A percentile compares a stretch with the other conserved stretches of the same genome.
These are phyloP conservation scores for Aspergillus fructus DNA, from an alignment of 2,329 filamentous ascomycete species.

Conservation along the genomic window DNA sequence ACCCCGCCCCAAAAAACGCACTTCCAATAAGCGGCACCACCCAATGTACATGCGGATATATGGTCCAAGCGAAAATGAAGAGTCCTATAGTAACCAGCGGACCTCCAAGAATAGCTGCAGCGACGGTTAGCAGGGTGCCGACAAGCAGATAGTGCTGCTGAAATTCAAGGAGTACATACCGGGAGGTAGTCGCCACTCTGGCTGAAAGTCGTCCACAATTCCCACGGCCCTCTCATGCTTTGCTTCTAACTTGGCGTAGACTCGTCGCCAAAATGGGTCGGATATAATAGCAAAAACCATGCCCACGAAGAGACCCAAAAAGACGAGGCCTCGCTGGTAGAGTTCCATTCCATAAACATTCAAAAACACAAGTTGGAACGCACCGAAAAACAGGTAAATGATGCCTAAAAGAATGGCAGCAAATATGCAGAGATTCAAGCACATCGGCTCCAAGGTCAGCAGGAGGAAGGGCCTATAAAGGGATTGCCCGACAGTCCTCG, in stretches of 20 bases:
- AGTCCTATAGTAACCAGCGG: constrained; percentile 76
- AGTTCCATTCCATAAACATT: constrained; percentile 73
- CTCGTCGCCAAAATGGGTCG: constrained; percentile 48
- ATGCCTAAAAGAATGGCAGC: constrained; percentile 84
- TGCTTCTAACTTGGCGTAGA: constrained; percentile 43
- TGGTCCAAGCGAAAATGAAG: constrained; percentile 88
- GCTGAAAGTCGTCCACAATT: constrained; percentile 61
- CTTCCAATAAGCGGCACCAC: constrained; percentile 74
- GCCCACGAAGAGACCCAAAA: constrained; percentile 57
- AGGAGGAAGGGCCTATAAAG: constrained; percentile 72
- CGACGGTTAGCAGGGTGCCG: constrained; percentile 5
- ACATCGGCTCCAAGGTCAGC: constrained; percentile 81
- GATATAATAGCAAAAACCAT: constrained; percentile 47
- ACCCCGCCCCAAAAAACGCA: constrained; percentile 69
- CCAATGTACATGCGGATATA: constrained; percentile 71
- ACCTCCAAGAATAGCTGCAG: constrained; percentile 64
- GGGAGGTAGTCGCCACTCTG: constrained; percentile 80
- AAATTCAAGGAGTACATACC: constrained; percentile 39
- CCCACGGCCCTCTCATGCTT: constrained; percentile 37
- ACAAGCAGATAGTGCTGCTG: neutral
- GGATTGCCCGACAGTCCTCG: constrained; percentile 57
- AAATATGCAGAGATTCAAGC: constrained; percentile 75
- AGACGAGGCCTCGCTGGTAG: constrained; percentile 77
- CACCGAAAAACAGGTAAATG: constrained; percentile 87
- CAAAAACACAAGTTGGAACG: constrained; percentile 77